Conservation (phyloP, 2,329 filamentous ascomycete genomes). For the Gaeumannomyces tritici region DNA sequence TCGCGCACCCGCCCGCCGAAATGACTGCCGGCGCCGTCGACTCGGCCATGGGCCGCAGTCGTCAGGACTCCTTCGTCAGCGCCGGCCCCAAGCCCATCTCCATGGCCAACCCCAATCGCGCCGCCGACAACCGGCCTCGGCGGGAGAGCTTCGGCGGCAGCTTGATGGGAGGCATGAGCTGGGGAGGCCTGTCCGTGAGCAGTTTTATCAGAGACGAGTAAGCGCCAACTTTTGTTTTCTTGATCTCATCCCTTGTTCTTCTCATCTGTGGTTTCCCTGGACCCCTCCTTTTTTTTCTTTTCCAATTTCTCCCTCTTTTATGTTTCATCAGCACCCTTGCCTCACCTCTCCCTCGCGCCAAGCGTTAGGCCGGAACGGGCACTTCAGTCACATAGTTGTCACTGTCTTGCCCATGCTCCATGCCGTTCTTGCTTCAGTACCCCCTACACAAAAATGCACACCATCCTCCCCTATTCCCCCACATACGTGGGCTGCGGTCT, state of each 20-base stretch:
- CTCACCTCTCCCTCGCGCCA: neutral
- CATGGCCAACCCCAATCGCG: conserved; percentile 55
- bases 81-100: conserved; percentile 58
- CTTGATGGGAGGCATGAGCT: conserved; percentile 79
- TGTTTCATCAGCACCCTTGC: neutral
- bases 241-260: neutral
- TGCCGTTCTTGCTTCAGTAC: neutral
- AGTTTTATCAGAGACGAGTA: conserved; percentile 98
- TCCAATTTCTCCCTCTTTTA: too few relatives aligned
- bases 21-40: conserved; percentile 55
- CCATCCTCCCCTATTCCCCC: too few relatives aligned
- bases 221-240: conserved; percentile 28
- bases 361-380: neutral
- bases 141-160: conserved; percentile 56
- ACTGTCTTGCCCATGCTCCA: neutral
- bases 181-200: conserved; percentile 91
- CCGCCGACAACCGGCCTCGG: conserved; percentile 46
- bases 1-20: conserved; percentile 19
- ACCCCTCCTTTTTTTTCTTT: too few relatives aligned
- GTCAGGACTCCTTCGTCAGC: conserved; percentile 58
- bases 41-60: conserved; percentile 45
- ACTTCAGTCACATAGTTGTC: neutral
- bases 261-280: neutral
- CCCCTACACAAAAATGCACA: too few relatives aligned
- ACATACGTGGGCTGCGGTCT: neutral